Evolutionary conservation across 352 stramenopile species (phyloP), one percentile per base, ranked within the genome.

Genomic region (Aphanomyces stellatus): DNA sequence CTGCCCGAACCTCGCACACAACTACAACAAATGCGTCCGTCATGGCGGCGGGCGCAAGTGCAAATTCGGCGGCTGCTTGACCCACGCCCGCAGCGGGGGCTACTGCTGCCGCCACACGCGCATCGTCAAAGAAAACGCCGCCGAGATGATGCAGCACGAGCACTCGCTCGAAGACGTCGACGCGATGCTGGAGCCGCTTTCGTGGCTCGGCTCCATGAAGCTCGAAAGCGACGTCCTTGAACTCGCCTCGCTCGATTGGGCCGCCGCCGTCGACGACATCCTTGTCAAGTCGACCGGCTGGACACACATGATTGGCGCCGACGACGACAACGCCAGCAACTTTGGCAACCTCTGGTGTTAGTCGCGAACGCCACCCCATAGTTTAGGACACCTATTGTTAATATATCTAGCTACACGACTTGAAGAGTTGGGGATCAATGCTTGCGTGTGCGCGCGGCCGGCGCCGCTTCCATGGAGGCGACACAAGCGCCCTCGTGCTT

Each of bases 1-100:
- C 35, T 64, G 56, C 41, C 40, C n/a, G 24, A 64, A 64, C 19
- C 25, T 35, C 41, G 56, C 56, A 22, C 56, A 64, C 27, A 35
- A 30, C 22, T 31, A 37, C 11, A 35, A 35, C 30, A 53, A 53
- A 22, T 59, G 51, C 22, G 51, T 59, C 8, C 51, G 51, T 4
- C 51, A 59, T 11, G 51, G 51, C n/a, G 51, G 51, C 25, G 22
- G 51, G 22, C 51, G 51, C 13, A 24, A 24, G 3, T 59, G 51
- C 51, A 59, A 31, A 8, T 24, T 30, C 31, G 28, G 15, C 17
- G 51, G 51, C 10, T 59, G 51, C 51, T 19, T 40, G 19, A 59
- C 51, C 10, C 51, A 59, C 17, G 51, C 51, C 8, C 51, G 51
- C 15, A 49, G 41, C n/a, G 56, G 56, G 7, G 56, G 56, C 17